Evolutionary conservation across 768 basidiomycete species (phyloP), one percentile per base, ranked within the genome.

Genomic region (Rhizopogon vesiculosus): DNA sequence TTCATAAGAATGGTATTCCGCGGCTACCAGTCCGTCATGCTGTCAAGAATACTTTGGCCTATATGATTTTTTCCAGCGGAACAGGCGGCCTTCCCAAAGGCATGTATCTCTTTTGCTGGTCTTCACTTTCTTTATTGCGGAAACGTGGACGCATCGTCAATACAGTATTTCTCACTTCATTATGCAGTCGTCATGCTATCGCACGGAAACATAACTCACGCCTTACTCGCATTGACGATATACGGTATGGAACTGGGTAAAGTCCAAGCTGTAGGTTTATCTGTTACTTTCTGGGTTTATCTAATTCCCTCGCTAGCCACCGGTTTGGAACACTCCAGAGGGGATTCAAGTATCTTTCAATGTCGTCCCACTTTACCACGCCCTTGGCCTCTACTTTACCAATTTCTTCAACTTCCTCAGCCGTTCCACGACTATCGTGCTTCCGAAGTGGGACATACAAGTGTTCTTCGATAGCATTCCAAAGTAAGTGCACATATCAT

Each of bases 1-100:
- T 75, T 15, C 66, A 66, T 41, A 60, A 58, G 10, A 72, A 69
- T 19, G 67, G 72, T 2, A 62, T 76, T 2, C 72, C 78, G 4
- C 58, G 67, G 5, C 62, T 76, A 1, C 66, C 69, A 2, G 67
- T 79, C 7, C 73, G 70, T 41, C 70, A 76, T 0, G 83, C 77
- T 0, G 69, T 59, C 18, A 74, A 74, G 53, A 69, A 81, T 56
- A 83, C 81, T 0, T 64, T 86, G 5, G 85, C 83, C 1, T 87
- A 86, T 63, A 72, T 87, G 7, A 73, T 86, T 0, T 85, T 85
- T 63, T 87, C 86, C 0, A 87, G 85, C 61, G 86, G 86, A 18
- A 88, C 85, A 0, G 86, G 78, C 60, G 86, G 85, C 0, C 69
- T 81, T 7, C 85, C 86, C 0, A 87, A 88, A 78, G 83, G 84